Conservation (phyloP, 2,329 filamentous ascomycete species). For the Dactylella cylindrospora region DNA sequence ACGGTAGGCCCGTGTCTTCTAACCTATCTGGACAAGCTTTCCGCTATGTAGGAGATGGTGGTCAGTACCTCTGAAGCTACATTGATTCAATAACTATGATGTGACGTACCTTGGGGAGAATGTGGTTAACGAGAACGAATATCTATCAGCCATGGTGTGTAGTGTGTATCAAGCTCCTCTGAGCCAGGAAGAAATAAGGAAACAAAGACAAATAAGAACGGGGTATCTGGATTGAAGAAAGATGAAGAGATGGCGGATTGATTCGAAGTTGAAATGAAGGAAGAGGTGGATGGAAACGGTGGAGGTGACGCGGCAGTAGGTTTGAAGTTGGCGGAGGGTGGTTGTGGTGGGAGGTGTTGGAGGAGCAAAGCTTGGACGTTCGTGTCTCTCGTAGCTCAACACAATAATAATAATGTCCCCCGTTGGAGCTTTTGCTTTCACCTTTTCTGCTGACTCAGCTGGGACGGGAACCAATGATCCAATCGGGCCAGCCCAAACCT, state of each 20-base stretch:
- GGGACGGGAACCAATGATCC: too few relatives aligned
- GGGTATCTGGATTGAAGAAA: conserved; percentile 23
- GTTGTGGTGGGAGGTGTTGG: too few relatives aligned
- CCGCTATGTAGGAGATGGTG: conserved; percentile 62
- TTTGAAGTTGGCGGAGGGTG: conserved; percentile 20
- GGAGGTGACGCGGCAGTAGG: conserved; percentile 43
- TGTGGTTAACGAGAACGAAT: conserved; percentile 98
- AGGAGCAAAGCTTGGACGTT: too few relatives aligned
- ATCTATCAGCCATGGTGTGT: conserved; percentile 85
- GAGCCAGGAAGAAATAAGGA: not conserved
- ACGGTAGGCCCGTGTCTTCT: conserved; percentile 45
- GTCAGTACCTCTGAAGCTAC: conserved; percentile 18
- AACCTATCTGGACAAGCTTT: conserved; percentile 98
- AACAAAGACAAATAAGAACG: not conserved
- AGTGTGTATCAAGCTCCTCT: conserved; percentile 4
- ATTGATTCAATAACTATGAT: conserved; percentile 16
- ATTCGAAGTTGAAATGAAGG: conserved; percentile 3
- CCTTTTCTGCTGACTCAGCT: too few relatives aligned
- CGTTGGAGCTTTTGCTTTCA: too few relatives aligned
- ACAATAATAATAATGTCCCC: too few relatives aligned
- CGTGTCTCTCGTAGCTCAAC: too few relatives aligned
- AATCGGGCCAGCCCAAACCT: too few relatives aligned
- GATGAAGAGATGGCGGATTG: conserved; percentile 3
- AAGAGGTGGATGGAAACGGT: conserved; percentile 2
- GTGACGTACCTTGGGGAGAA: conserved; percentile 89